These are phyloP conservation scores for Fusarium tanahbumbuense DNA, from an alignment of 2,329 filamentous ascomycete species.

Conservation along the genomic window DNA sequence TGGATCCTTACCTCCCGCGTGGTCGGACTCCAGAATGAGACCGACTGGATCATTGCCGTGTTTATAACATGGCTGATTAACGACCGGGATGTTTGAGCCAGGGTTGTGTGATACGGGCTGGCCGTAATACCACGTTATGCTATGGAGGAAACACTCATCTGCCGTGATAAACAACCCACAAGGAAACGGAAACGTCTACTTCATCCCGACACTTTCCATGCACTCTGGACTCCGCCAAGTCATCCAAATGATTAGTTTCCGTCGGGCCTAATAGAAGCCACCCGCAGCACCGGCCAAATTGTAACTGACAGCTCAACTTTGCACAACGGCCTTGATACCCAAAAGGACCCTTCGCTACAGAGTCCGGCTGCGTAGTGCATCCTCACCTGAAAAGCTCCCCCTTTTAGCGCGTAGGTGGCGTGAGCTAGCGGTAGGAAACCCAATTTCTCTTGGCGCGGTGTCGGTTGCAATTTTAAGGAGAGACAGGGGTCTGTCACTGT, in stretches of 20 bases:
- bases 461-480: constrained; percentile 26
- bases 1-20: neutral
- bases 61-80: constrained; percentile 15
- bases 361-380: neutral
- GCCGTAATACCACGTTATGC: constrained; percentile 11
- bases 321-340: constrained; percentile 20
- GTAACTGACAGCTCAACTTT: neutral
- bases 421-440: constrained; percentile 37
- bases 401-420: constrained; percentile 39
- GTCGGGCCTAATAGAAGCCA: constrained; percentile 5
- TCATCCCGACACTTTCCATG: neutral
- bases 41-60: neutral
- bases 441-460: constrained; percentile 30
- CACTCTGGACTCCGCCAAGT: neutral
- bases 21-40: neutral
- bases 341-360: constrained; percentile 9
- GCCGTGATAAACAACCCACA: neutral
- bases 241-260: neutral
- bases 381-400: constrained; percentile 11
- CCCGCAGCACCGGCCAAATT: neutral
- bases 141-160: neutral
- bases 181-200: neutral
- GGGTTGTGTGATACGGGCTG: constrained; percentile 8
- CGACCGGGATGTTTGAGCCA: constrained; percentile 11
- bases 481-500: constrained; percentile 17